Conservation (phyloP, 169 alveolate genomes). For the Plasmodium blacklocki region DNA sequence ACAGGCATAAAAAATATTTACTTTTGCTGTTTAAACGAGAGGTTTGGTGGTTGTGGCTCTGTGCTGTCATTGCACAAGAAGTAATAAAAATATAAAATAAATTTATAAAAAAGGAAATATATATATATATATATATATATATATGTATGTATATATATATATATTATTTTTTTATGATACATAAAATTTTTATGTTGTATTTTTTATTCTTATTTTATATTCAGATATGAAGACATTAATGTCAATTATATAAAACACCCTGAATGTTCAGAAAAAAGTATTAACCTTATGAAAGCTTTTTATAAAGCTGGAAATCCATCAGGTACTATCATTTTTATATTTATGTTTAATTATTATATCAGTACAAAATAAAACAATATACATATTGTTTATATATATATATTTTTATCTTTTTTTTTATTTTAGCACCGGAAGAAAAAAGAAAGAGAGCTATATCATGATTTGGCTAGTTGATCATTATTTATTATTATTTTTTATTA, state of each 20-base stretch:
- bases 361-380: background rate
- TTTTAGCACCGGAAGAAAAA: constrained; percentile 68
- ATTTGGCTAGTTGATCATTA: background rate
- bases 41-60: constrained; percentile 91
- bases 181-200: too few species aligned
- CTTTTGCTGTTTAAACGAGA: constrained; percentile 88
- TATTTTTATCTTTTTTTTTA: background rate
- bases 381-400: constrained; percentile 7
- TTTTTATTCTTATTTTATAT: too few species aligned
- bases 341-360: background rate
- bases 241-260: constrained; percentile 23
- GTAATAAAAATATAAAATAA: constrained; percentile 21
- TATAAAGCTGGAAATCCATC: constrained; percentile 66
- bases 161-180: too few species aligned
- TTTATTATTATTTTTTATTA: too few species aligned
- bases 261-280: constrained; percentile 42
- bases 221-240: constrained; percentile 43
- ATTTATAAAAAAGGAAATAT: background rate
- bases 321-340: constrained; percentile 18
- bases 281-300: constrained; percentile 60
- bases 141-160: background rate
- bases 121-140: background rate
- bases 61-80: constrained; percentile 80
- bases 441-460: constrained; percentile 27
- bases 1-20: constrained; percentile 80